phyloP scores from a whole-genome alignment of 768 basidiomycete genomes.

The Solioccasus polychromus region DNA sequence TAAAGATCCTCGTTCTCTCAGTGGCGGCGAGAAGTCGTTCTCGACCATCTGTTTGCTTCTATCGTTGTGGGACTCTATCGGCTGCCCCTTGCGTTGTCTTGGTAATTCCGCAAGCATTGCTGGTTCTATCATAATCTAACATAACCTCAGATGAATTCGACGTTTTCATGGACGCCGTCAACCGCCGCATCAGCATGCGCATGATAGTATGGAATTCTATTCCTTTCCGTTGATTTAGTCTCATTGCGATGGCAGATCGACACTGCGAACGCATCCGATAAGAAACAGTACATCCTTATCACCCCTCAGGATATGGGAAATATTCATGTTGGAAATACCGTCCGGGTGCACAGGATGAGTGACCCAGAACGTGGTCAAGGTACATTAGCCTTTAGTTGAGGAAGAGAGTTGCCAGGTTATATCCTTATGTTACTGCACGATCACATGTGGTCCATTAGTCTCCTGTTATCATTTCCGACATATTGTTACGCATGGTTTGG shows the following conservation, averaged over 20 bases:
- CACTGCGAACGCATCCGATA: slow-evolving; percentile 80
- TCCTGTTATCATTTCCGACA: background rate
- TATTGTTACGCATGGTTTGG: too few relatives aligned
- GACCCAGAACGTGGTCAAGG: slow-evolving; percentile 74
- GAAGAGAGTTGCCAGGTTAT: background rate
- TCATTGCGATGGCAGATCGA: slow-evolving; percentile 57
- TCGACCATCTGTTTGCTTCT: slow-evolving; percentile 91
- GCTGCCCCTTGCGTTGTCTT: slow-evolving; percentile 90
- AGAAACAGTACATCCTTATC: slow-evolving; percentile 92
- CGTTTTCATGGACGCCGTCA: slow-evolving; percentile 95
- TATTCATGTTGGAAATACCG: slow-evolving; percentile 61
- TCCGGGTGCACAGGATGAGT: slow-evolving; percentile 73
- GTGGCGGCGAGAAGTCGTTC: slow-evolving; percentile 96
- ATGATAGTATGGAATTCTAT: slow-evolving; percentile 65
- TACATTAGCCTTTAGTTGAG: slow-evolving; percentile 35
- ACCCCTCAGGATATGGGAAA: slow-evolving; percentile 93
- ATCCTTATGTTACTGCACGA: slow-evolving; percentile 1
- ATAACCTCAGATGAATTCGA: slow-evolving; percentile 82
- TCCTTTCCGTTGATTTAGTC: background rate
- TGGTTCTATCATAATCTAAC: slow-evolving; percentile 9
- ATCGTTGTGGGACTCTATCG: slow-evolving; percentile 95
- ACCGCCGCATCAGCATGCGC: slow-evolving; percentile 89
- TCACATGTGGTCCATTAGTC: background rate
- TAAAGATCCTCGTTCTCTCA: slow-evolving; percentile 82
- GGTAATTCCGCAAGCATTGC: slow-evolving; percentile 41